Evolutionary conservation across 2,329 filamentous ascomycete species (phyloP).

Genomic region (Monosporascus sp.): DNA sequence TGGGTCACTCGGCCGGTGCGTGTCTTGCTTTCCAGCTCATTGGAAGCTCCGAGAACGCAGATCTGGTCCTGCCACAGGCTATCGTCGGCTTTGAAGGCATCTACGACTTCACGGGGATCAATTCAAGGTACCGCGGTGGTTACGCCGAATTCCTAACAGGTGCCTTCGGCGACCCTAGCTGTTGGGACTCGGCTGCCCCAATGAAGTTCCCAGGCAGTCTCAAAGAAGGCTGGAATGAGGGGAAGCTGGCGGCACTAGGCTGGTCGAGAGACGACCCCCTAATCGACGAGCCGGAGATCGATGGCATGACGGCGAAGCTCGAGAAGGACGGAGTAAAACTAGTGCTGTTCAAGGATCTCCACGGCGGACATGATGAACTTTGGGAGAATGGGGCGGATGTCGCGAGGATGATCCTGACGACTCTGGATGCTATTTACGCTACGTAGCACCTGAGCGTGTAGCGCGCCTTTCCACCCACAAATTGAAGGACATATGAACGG

Average conservation of each 20-base stretch:
- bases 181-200: slow-evolving; percentile 55
- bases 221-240: slow-evolving; percentile 28
- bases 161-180: slow-evolving; percentile 54
- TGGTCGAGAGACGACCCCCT: slow-evolving; percentile 45
- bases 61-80: slow-evolving; percentile 39
- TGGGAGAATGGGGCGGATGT: slow-evolving; percentile 58
- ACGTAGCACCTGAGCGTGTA: neutral
- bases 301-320: slow-evolving; percentile 49
- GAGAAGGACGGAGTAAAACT: slow-evolving; percentile 31
- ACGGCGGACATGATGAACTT: slow-evolving; percentile 58
- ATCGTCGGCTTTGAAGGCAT: slow-evolving; percentile 62
- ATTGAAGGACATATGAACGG: no score
- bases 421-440: slow-evolving; percentile 5
- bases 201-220: slow-evolving; percentile 39
- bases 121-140: slow-evolving; percentile 36
- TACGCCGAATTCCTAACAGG: slow-evolving; percentile 55
- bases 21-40: slow-evolving; percentile 59
- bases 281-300: slow-evolving; percentile 54
- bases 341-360: slow-evolving; percentile 40
- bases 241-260: slow-evolving; percentile 32
- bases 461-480: neutral
- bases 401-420: slow-evolving; percentile 37
- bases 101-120: slow-evolving; percentile 57
- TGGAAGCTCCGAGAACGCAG: slow-evolving; percentile 7
- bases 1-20: slow-evolving; percentile 60